Conservation (phyloP, 768 basidiomycete genomes). For the Lactifluus hygrophoroides region DNA sequence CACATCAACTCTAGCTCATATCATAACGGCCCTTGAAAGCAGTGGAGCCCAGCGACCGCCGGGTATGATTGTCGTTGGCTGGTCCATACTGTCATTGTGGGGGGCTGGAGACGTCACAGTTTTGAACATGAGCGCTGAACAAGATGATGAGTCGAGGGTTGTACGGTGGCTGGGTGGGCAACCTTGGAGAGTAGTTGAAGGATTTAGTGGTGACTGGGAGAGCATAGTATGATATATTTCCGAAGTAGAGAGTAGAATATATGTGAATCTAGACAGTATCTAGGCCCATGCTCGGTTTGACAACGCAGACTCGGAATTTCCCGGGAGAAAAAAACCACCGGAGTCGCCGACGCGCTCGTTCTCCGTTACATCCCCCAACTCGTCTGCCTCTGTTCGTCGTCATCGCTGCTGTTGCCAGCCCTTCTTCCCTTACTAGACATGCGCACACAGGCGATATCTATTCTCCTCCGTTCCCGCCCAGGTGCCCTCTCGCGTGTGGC, state of each 20-base stretch:
- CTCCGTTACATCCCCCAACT: not conserved
- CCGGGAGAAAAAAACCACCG: slow-evolving; percentile 13
- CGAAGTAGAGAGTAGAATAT: not conserved
- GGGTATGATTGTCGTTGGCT: slow-evolving; percentile 94
- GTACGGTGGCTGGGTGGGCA: slow-evolving; percentile 51
- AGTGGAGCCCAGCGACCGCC: slow-evolving; percentile 86
- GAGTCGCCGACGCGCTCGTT: slow-evolving; percentile 3
- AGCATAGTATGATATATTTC: not conserved
- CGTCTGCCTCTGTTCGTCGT: not conserved
- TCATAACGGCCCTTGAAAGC: slow-evolving; percentile 62
- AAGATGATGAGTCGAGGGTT: slow-evolving; percentile 39
- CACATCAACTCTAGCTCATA: slow-evolving; percentile 63
- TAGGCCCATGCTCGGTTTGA: not conserved
- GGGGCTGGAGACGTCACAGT: slow-evolving; percentile 62
- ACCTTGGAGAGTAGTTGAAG: slow-evolving; percentile 59
- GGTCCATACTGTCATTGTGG: slow-evolving; percentile 76
- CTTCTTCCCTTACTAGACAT: slow-evolving; percentile 26
- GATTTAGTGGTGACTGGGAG: slow-evolving; percentile 42
- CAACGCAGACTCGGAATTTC: slow-evolving; percentile 6
- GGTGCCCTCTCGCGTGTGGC: slow-evolving; percentile 32
- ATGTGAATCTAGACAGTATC: not conserved
- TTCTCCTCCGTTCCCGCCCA: slow-evolving; percentile 57
- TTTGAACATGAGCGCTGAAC: slow-evolving; percentile 48
- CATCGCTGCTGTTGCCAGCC: slow-evolving; percentile 13
- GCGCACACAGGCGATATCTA: slow-evolving; percentile 52